Conservation (phyloP, 768 basidiomycete species). For the Calocybe gangraenosa region DNA sequence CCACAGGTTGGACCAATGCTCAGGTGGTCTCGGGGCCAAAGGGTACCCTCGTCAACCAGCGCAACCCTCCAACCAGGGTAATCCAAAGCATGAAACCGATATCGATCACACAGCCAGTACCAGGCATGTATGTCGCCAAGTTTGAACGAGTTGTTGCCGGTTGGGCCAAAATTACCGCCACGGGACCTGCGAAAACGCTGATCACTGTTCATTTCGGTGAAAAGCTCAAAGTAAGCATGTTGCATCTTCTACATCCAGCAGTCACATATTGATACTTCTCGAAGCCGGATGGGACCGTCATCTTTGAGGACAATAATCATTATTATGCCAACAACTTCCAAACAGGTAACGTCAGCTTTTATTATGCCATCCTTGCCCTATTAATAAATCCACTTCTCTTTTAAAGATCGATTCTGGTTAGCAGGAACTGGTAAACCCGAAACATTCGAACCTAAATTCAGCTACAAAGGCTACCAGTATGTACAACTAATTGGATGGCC, state of each 20-base stretch:
- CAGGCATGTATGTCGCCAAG: slow-evolving; percentile 20
- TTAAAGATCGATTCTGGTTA: slow-evolving; percentile 20
- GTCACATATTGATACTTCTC: neutral
- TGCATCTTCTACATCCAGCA: neutral
- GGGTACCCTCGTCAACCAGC: slow-evolving; percentile 18
- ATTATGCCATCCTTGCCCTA: neutral
- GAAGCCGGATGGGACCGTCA: slow-evolving; percentile 10
- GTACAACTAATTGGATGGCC: slow-evolving; percentile 23
- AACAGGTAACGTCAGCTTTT: slow-evolving; percentile 9
- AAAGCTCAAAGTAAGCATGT: slow-evolving; percentile 21
- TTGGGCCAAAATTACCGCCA: slow-evolving; percentile 22
- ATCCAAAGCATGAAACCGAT: slow-evolving; percentile 19
- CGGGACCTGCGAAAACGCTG: slow-evolving; percentile 21
- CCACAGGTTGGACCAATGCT: slow-evolving; percentile 19
- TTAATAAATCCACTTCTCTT: neutral
- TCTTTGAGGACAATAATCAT: slow-evolving; percentile 14
- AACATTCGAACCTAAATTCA: slow-evolving; percentile 21
- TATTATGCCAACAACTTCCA: slow-evolving; percentile 24
- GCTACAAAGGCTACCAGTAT: slow-evolving; percentile 25
- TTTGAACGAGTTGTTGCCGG: slow-evolving; percentile 25
- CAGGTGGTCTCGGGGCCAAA: slow-evolving; percentile 18
- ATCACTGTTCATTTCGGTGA: slow-evolving; percentile 27
- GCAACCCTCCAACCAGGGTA: slow-evolving; percentile 22
- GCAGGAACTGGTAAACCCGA: slow-evolving; percentile 20
- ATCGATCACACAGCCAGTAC: slow-evolving; percentile 20